These are phyloP conservation scores for Aspergillus neoniger DNA, from an alignment of 2,329 filamentous ascomycete genomes.

Conservation along the genomic window DNA sequence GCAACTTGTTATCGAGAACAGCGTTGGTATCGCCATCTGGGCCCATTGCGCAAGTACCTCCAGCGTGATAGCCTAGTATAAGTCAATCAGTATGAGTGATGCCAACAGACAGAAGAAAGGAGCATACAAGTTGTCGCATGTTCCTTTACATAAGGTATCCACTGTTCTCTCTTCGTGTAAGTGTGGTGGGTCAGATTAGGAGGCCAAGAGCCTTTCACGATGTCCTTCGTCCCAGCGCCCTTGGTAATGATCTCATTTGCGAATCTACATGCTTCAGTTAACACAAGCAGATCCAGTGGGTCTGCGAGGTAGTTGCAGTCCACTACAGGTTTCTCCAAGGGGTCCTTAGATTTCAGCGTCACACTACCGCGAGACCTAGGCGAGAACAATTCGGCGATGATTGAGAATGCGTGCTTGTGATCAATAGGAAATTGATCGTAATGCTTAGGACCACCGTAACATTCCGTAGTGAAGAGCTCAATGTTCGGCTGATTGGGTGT, in stretches of 20 bases:
- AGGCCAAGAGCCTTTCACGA: slow-evolving; percentile 65
- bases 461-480: slow-evolving; percentile 65
- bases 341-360: slow-evolving; percentile 51
- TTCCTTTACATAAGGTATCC: slow-evolving; percentile 59
- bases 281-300: slow-evolving; percentile 59
- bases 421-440: slow-evolving; percentile 57
- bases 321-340: slow-evolving; percentile 56
- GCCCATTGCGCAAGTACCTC: slow-evolving; percentile 60
- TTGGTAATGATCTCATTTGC: slow-evolving; percentile 63
- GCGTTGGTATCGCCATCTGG: slow-evolving; percentile 50
- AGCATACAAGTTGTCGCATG: slow-evolving; percentile 62
- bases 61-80: slow-evolving; percentile 55
- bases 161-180: slow-evolving; percentile 58
- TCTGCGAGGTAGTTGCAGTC: slow-evolving; percentile 61
- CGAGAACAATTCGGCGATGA: slow-evolving; percentile 60
- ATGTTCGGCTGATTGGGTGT: slow-evolving; percentile 59
- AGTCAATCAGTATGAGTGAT: not conserved
- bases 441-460: slow-evolving; percentile 62
- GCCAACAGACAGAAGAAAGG: not conserved
- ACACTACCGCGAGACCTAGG: slow-evolving; percentile 61
- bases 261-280: slow-evolving; percentile 60
- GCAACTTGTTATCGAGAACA: slow-evolving; percentile 57
- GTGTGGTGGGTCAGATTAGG: slow-evolving; percentile 53
- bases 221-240: slow-evolving; percentile 58
- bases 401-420: slow-evolving; percentile 58